Evolutionary conservation across 495 filamentous ascomycete genomes (phyloP), one percentile per base, ranked within the genome.

Genomic region (Penicillium longicatenatum): DNA sequence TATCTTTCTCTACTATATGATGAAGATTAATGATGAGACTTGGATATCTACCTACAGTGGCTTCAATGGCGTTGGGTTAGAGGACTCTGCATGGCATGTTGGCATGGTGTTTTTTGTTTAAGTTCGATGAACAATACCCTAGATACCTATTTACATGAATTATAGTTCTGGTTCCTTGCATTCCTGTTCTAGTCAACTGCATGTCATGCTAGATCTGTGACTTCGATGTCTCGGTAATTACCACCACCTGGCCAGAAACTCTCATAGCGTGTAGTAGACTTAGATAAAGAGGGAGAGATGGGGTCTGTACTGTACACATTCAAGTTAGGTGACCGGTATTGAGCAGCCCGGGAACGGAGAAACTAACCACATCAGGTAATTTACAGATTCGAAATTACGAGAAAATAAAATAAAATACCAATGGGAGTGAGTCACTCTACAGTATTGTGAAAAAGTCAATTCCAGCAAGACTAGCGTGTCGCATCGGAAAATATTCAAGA

Each of bases 351-450:
- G 33, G 12, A 4, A 4, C 7, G 37, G 37, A 39, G n/a, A 39
- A 39, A n/a, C n/a, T n/a, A n/a, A n/a, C n/a, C n/a, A n/a, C n/a
- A n/a, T n/a, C n/a, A n/a, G n/a, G n/a, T n/a, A n/a, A n/a, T n/a
- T n/a, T n/a, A n/a, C n/a, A n/a, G n/a, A n/a, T n/a, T n/a, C n/a
- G n/a, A n/a, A n/a, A n/a, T n/a, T n/a, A n/a, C n/a, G 45, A 48
- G 30, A 48, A 48, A 48, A 30, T 29, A n/a, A 48, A n/a, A n/a
- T 26, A 26, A 29, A 48, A 19, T 48, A 48, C 45, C 16, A 16
- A n/a, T 29, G 1, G 3, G 16, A 8, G 46, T 60, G 58, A 60
- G 52, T 60, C 58, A 60, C 52, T 51, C 17, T 24, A 16, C 24
- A 22, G 8, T 11, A 54, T 43, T 46, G 46, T 35, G n/a, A 49